Base-by-base conservation (phyloP, 2,329 filamentous ascomycete species). In the Teratosphaeriaceae sp. region DNA sequence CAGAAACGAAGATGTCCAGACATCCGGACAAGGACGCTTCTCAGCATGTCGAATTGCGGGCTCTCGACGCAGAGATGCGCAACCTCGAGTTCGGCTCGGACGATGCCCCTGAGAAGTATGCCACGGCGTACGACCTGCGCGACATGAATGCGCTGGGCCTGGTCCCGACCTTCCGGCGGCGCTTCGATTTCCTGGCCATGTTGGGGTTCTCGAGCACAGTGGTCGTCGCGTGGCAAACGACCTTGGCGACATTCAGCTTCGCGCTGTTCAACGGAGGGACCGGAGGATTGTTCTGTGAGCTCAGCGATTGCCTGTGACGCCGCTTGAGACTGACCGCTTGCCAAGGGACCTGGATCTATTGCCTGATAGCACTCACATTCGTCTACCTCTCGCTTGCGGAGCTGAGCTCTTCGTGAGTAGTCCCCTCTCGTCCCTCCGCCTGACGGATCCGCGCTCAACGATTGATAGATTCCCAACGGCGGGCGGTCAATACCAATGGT, bases 401-500 rank as follows among this genome's bases (percentile, higher is more conserved):
- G 46, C 70, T 73, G 66, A 67, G 65, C 2, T 71, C 67, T 7
- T 73, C 72, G 65, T 43, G 19, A 38, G 31, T 22, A 3, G 15
- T 5, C 29, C 13, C 8, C 27, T 9, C 7, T 7, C 18, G 9
- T 18, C 40, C 4, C 30, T 21, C 21, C n/a, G n/a, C n/a, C n/a
- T n/a, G n/a, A n/a, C n/a, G n/a, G 27, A 24, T 16, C 8, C 4
- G 8, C 19, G 30, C 30, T 40, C 11, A 40, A 19, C 12, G 5
- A 15, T 8, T 3, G 15, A 20, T 15, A 40, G 39, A n/a, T 72
- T 72, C 3, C 75, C 75, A 1, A 78, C 72, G 0, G 69, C 69
- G 7, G 74, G 74, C 15, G 75, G 76, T 1, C 75, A 79, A 49
- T 79, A 79, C 48, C 75, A 78, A 16, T 39, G 37, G 37, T 73